Evolutionary conservation across 345 rosid genomes (phyloP).

Genomic region (Noccaea caerulescens): DNA sequence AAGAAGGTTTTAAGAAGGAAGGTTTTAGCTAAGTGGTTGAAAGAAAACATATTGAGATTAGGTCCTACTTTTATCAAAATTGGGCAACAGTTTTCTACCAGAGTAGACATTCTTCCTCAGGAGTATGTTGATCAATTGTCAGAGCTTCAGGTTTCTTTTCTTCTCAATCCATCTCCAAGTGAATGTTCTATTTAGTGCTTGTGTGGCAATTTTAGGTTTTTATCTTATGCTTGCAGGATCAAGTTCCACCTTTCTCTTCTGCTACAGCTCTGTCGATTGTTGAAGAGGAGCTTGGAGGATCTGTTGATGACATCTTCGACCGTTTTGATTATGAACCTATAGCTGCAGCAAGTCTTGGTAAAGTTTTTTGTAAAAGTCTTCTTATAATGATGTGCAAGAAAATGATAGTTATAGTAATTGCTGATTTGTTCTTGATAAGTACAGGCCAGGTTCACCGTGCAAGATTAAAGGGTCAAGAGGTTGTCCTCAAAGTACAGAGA

Average conservation of each 20-base stretch:
- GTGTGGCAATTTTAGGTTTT: not conserved
- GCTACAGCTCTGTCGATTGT: constrained; percentile 82
- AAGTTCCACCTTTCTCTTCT: constrained; percentile 99
- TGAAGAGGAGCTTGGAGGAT: constrained; percentile 92
- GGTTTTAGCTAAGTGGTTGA: constrained; percentile 89
- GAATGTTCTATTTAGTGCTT: constrained; percentile 9
- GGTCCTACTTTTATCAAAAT: constrained; percentile 98
- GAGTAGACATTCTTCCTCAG: constrained; percentile 98
- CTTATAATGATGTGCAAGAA: constrained; percentile 15
- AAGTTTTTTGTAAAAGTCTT: constrained; percentile 22
- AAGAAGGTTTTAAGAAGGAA: constrained; percentile 69
- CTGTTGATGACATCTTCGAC: constrained; percentile 67
- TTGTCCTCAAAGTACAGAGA: constrained; percentile 94
- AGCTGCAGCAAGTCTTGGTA: constrained; percentile 99
- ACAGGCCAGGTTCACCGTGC: constrained; percentile 99
- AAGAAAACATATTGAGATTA: constrained; percentile 84
- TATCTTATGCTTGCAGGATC: constrained; percentile 62
- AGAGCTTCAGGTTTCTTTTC: constrained; percentile 81
- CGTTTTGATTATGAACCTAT: constrained; percentile 89
- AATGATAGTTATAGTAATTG: not conserved
- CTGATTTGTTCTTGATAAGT: constrained; percentile 4
- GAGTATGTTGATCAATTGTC: constrained; percentile 97
- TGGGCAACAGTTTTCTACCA: constrained; percentile 97
- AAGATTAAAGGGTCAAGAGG: constrained; percentile 82
- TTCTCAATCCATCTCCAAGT: not conserved